Conservation (phyloP, 1,284 basidiomycete genomes). For the Ustilago trichophora region DNA sequence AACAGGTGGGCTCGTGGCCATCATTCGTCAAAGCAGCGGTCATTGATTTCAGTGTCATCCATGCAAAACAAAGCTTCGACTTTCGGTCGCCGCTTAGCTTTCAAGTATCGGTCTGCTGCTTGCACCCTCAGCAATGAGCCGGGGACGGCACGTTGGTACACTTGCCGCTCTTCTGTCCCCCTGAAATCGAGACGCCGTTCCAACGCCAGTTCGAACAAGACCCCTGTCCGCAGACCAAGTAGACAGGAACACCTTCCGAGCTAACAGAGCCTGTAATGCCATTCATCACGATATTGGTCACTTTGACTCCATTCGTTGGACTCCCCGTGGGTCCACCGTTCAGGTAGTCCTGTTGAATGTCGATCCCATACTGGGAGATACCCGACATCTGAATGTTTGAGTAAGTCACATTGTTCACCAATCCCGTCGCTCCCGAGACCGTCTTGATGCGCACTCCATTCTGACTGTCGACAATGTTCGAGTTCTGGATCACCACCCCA, state of each 20-base stretch:
- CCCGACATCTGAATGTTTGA: slow-evolving; percentile 17
- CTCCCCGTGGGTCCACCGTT: slow-evolving; percentile 25
- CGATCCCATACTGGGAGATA: slow-evolving; percentile 31
- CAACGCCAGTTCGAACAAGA: slow-evolving; percentile 25
- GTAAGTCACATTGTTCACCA: slow-evolving; percentile 35
- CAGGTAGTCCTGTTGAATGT: slow-evolving; percentile 33
- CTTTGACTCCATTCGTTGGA: slow-evolving; percentile 28
- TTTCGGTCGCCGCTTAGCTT: no score
- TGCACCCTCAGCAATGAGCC: slow-evolving; percentile 1
- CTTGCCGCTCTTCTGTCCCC: slow-evolving; percentile 10
- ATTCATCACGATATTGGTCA: slow-evolving; percentile 27
- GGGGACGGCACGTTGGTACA: slow-evolving; percentile 17
- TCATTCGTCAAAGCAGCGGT: no score
- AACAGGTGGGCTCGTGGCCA: no score
- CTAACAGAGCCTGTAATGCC: slow-evolving; percentile 21
- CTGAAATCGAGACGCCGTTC: slow-evolving; percentile 9
- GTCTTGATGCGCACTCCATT: slow-evolving; percentile 43
- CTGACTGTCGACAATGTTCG: slow-evolving; percentile 15
- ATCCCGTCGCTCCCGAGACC: slow-evolving; percentile 22
- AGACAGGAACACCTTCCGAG: slow-evolving; percentile 7
- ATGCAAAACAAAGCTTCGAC: no score
- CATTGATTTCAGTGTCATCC: no score
- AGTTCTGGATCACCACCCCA: slow-evolving; percentile 20
- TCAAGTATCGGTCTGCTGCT: not conserved
- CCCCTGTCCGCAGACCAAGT: slow-evolving; percentile 25